phyloP scores from a whole-genome alignment of 495 filamentous ascomycete species.

The Penicillium parvum region DNA sequence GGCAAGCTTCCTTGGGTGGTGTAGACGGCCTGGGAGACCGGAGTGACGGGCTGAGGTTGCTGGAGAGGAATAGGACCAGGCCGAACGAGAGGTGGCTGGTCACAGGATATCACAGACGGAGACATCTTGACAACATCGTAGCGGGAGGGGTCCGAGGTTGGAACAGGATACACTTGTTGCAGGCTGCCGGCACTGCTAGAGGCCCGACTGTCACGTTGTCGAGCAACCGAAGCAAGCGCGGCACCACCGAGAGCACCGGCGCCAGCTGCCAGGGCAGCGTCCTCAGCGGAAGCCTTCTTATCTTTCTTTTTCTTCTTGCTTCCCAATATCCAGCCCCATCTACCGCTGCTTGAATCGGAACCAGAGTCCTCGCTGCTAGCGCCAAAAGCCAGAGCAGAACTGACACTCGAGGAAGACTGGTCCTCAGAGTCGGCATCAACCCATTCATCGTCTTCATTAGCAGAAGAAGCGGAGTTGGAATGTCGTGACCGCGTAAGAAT shows the following conservation, averaged over 20 bases:
- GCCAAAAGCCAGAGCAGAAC: constrained; percentile 56
- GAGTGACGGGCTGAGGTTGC: constrained; percentile 53
- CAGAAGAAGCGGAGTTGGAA: constrained; percentile 29
- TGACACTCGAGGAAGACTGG: constrained; percentile 42
- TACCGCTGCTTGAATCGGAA: constrained; percentile 45
- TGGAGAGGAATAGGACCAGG: constrained; percentile 52
- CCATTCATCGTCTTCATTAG: constrained; percentile 55
- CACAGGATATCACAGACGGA: constrained; percentile 42
- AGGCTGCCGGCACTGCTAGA: constrained; percentile 35
- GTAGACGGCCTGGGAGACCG: constrained; percentile 53
- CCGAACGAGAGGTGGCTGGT: constrained; percentile 43
- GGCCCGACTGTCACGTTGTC: constrained; percentile 19
- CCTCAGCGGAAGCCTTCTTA: constrained; percentile 22
- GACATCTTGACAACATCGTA: constrained; percentile 51
- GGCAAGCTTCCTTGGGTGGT: constrained; percentile 33
- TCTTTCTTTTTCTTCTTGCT: constrained; percentile 45
- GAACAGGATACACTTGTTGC: constrained; percentile 52
- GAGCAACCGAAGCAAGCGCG: constrained; percentile 28
- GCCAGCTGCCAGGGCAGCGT: constrained; percentile 25
- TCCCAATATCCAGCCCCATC: constrained; percentile 59
- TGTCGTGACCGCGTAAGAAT: constrained; percentile 32
- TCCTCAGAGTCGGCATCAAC: constrained; percentile 54
- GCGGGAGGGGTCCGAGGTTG: constrained; percentile 56
- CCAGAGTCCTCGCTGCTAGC: constrained; percentile 45
- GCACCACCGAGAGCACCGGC: constrained; percentile 32